phyloP scores from a whole-genome alignment of 164 flowering plant species.

The Nymphaea colorata region DNA sequence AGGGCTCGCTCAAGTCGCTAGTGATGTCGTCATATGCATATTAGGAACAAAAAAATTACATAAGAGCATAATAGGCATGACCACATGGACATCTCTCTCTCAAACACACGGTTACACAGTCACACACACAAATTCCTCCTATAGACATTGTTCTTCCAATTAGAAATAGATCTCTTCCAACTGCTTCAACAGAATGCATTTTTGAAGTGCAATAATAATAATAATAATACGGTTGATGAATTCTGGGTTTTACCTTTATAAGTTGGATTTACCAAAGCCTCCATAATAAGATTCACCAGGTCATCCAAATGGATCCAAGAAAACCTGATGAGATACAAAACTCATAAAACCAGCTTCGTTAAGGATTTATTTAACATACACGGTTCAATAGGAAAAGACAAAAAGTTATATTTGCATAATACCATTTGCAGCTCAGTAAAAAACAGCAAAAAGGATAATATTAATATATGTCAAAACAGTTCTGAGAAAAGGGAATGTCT shows the following conservation, averaged over 20 bases:
- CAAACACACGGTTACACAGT: neutral
- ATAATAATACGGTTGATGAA: too few relatives aligned
- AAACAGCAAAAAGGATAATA: too few relatives aligned
- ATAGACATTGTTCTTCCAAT: too few relatives aligned
- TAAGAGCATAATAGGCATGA: too few relatives aligned
- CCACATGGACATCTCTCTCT: neutral
- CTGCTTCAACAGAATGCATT: neutral
- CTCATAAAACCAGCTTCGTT: neutral
- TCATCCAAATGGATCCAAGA: conserved; percentile 99
- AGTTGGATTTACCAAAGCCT: conserved; percentile 70
- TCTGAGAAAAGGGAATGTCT: too few relatives aligned
- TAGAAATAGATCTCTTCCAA: too few relatives aligned
- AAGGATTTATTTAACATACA: neutral
- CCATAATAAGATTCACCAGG: conserved; percentile 77
- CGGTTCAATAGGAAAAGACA: neutral
- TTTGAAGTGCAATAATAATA: neutral
- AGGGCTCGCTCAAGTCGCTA: too few relatives aligned
- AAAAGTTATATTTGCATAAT: too few relatives aligned
- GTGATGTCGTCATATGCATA: too few relatives aligned
- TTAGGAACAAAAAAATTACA: too few relatives aligned
- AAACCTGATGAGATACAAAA: conserved; percentile 42
- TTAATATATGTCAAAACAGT: too few relatives aligned
- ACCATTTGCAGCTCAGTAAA: too few relatives aligned
- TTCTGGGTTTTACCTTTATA: conserved; percentile 44
- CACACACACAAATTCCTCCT: neutral